phyloP scores from a whole-genome alignment of 2,329 filamentous ascomycete genomes.

The Apiospora malaysiana region DNA sequence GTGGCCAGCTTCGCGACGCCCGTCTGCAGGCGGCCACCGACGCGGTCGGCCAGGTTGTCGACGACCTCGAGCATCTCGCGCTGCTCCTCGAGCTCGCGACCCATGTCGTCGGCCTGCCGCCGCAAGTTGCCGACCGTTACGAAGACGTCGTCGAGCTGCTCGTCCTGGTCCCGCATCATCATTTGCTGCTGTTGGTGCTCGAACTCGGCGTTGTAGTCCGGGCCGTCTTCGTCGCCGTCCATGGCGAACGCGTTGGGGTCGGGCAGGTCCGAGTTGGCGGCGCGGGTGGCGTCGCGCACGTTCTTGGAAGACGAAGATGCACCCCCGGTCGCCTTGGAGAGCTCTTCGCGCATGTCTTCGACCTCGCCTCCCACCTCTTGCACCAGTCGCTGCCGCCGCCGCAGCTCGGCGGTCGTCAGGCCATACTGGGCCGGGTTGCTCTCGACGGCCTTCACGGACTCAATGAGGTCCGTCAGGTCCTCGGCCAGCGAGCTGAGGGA shows the following conservation, averaged over 20 bases:
- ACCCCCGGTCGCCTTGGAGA: constrained; percentile 59
- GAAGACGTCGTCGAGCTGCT: constrained; percentile 91
- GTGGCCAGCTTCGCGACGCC: constrained; percentile 86
- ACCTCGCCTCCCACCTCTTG: constrained; percentile 89
- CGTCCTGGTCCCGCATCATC: constrained; percentile 94
- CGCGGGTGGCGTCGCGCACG: constrained; percentile 39
- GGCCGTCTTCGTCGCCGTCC: constrained; percentile 46
- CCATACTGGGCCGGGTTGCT: constrained; percentile 87
- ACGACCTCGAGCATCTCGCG: constrained; percentile 85
- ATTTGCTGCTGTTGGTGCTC: constrained; percentile 90
- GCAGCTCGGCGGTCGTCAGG: constrained; percentile 81
- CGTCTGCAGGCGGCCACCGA: constrained; percentile 82
- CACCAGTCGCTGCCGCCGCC: constrained; percentile 79
- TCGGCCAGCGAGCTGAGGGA: constrained; percentile 74
- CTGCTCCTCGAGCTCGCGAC: constrained; percentile 94
- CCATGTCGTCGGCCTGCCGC: constrained; percentile 94
- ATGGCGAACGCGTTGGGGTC: constrained; percentile 64
- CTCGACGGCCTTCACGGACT: constrained; percentile 86
- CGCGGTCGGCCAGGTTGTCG: constrained; percentile 83
- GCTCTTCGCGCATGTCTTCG: constrained; percentile 85
- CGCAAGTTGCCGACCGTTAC: constrained; percentile 90
- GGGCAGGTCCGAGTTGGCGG: constrained; percentile 52
- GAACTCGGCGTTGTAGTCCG: constrained; percentile 76
- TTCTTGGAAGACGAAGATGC: constrained; percentile 23
- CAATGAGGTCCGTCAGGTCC: constrained; percentile 87